phyloP scores from a whole-genome alignment of 331 rosid genomes.

The Ulmus americana region DNA sequence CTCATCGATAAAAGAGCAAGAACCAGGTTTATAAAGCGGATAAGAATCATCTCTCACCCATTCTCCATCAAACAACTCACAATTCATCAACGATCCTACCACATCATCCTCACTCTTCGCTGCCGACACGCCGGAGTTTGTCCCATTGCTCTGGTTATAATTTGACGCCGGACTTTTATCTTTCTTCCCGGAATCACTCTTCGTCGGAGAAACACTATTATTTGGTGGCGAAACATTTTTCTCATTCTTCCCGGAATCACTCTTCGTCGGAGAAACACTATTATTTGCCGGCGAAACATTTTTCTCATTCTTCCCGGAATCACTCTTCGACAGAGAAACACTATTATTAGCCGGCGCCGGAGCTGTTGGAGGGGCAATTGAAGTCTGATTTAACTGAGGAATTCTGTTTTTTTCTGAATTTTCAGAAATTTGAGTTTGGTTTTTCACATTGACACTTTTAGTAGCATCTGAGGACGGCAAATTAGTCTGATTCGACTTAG shows the following conservation, averaged over 20 bases:
- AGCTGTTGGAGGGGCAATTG: constrained; percentile 13
- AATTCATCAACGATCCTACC: constrained; percentile 54
- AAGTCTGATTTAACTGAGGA: constrained; percentile 33
- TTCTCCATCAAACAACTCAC: constrained; percentile 70
- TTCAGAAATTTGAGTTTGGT: constrained; percentile 23
- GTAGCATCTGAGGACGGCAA: constrained; percentile 5
- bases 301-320: constrained; percentile 17
- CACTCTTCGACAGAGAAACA: constrained; percentile 15
- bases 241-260: background rate
- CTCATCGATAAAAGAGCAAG: constrained; percentile 69
- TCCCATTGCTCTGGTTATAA: constrained; percentile 33
- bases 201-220: background rate
- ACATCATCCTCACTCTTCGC: constrained; percentile 27
- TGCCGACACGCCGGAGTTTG: constrained; percentile 28
- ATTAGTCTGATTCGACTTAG: constrained; percentile 27
- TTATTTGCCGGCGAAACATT: background rate
- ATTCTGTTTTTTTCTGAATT: constrained; percentile 24
- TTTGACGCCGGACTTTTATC: constrained; percentile 8
- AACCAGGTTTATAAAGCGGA: constrained; percentile 68
- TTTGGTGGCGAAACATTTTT: background rate
- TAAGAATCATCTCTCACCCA: constrained; percentile 77
- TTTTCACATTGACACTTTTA: constrained; percentile 21
- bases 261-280: constrained; percentile 4
- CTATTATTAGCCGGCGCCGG: constrained; percentile 26
- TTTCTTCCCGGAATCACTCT: constrained; percentile 8